Base-by-base conservation (phyloP, 805 yeast species). In the Zygoascus bituminiphila region DNA sequence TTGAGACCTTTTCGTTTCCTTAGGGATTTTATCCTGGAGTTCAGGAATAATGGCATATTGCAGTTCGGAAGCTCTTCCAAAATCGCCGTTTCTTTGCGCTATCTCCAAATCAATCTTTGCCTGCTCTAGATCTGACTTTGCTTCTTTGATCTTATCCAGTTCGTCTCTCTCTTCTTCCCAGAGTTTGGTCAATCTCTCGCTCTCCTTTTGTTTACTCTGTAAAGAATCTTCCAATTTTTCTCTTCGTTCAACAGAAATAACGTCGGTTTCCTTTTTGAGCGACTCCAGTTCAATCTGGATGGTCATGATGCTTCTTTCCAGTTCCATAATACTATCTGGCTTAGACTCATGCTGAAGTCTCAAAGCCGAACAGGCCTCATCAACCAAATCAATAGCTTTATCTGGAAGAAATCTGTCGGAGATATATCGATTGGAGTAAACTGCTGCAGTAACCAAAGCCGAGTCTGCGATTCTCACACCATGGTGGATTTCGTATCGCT, bases 311-410 rank as follows among this genome's bases (percentile, higher is more conserved):
- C 82, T 75, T 53, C 98, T 78, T 63, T 91, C 98, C 50, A 91
- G 72, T 42, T 82, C 85, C 59, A 88, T 91, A 47, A 93, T 85
- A 1, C 89, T 87, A 61, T 91, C 98, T 0, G 98, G 98, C 63
- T 88, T 89, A 1, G 96, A 88, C 68, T 91, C 98, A 63, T 93
- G 98, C 66, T 91, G 98, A 51, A 91, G 71, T 55, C 98, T 74
- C 50, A 91, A 72, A 0, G 95, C 95, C 2, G 97, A 93, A 69
- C 98, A 89, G 0, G 98, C 97, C 63, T 91, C 98, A 67, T 91
- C 98, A 1, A 91, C 93, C 55, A 91, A 75, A 66, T 91, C 98
- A 55, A 91, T 91, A 19, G 98, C 98, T 70, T 91, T 91, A 62
- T 91, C 98, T 0, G 98, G 98, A 35, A 91, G 70, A 59, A 81